Base-by-base conservation (phyloP, 2,329 filamentous ascomycete species). In the Ascochyta rabiei region DNA sequence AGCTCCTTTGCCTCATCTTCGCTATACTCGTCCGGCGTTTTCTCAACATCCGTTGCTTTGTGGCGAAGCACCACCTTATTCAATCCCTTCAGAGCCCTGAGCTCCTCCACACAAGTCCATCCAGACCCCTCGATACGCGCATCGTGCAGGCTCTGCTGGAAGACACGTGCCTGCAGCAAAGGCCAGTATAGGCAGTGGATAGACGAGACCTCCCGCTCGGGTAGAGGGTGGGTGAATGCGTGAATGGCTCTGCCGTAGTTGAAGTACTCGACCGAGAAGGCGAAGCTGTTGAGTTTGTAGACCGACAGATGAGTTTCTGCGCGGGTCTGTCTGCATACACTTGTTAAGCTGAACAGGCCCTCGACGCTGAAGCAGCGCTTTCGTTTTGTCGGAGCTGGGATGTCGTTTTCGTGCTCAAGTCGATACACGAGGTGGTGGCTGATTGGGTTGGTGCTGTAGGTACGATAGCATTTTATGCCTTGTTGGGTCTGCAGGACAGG, bases 301-400 rank as follows among this genome's bases (percentile, higher is more conserved):
- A 51, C 41, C 8, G 40, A 28, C 7, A 16, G 1, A 4, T 51
- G 40, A 1, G 35, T 38, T 3, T 51, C 40, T 18, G 33, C 18
- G 10, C 41, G 48, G 15, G 33, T 39, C 26, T 45, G 48, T 15
- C 40, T 33, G 41, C 48, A 51, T 2, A 51, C 41, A 6, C 41
- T 51, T 2, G 34, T 23, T 34, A 51, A n/a, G n/a, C 12, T 28
- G 12, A 51, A 51, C 2, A 51, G 21, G 5, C 41, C 40, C 6
- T 51, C 34, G n/a, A 51, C 34, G 18, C 48, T 51, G 26, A 51
- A 34, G 23, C 46, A 49, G 12, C 46, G 46, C 38, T 13, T 42
- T 24, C n/a, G 30, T 33, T 49, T 42, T 13, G 3, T n/a, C 4
- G 28, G 37, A 10, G 8, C 3, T 9, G 26, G 26, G 3, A n/a